Percentiles rank a stretch among this genome's conserved stretches.
Evolutionary conservation across 306 rosid genomes (phyloP).

Genomic region (Adenanthera pavonina): DNA sequence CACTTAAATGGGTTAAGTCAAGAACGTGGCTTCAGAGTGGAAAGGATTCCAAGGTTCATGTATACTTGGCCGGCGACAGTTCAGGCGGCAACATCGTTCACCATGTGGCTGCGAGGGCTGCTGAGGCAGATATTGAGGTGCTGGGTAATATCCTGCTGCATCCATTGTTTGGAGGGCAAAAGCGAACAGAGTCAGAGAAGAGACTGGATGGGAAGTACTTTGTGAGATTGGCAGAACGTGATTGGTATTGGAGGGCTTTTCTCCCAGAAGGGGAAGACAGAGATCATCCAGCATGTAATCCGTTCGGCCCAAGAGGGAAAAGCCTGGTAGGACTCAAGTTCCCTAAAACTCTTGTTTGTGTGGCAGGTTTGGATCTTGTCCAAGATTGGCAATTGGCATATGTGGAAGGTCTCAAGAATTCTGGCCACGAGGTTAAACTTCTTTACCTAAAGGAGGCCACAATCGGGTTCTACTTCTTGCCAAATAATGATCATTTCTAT

Average conservation of each 20-base stretch:
- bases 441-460: slow-evolving; percentile 77
- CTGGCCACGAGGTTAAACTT: slow-evolving; percentile 66
- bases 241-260: slow-evolving; percentile 96
- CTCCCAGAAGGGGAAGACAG: slow-evolving; percentile 86
- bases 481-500: slow-evolving; percentile 80
- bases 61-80: slow-evolving; percentile 85
- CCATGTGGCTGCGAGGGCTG: slow-evolving; percentile 76
- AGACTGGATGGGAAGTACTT: slow-evolving; percentile 83
- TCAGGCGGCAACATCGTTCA: slow-evolving; percentile 90
- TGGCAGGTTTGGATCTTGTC: slow-evolving; percentile 88
- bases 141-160: slow-evolving; percentile 87
- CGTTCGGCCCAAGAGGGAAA: slow-evolving; percentile 72
- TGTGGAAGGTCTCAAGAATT: slow-evolving; percentile 68
- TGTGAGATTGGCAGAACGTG: slow-evolving; percentile 80
- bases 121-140: slow-evolving; percentile 70
- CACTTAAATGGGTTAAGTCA: slow-evolving; percentile 81
- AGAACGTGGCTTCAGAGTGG: slow-evolving; percentile 87
- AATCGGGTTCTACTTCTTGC: slow-evolving; percentile 94
- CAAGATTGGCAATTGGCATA: slow-evolving; percentile 92
- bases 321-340: slow-evolving; percentile 62
- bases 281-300: slow-evolving; percentile 86
- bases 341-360: slow-evolving; percentile 83
- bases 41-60: slow-evolving; percentile 73
- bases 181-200: slow-evolving; percentile 68
- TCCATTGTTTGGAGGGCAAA: slow-evolving; percentile 81